Conservation (phyloP, 83 land plant species). For the Larix sibirica region DNA sequence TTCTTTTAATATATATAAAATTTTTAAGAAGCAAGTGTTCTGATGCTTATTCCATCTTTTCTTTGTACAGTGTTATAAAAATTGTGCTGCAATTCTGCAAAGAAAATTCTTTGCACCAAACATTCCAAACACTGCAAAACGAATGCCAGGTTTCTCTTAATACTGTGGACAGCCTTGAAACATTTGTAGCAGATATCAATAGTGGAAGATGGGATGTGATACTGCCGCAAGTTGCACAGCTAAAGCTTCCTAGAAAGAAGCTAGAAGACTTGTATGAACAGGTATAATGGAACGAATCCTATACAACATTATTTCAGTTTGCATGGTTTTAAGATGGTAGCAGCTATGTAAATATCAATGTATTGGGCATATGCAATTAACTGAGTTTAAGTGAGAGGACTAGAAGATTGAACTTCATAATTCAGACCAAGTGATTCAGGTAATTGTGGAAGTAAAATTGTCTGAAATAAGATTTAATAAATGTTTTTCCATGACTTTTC, state of each 20-base stretch:
- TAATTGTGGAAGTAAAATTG: not conserved
- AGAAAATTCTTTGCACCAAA: slow-evolving; percentile 97
- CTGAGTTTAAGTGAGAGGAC: not conserved
- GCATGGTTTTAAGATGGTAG: no score
- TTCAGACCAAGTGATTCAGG: not conserved
- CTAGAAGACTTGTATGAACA: slow-evolving; percentile 98
- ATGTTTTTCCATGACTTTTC: no score
- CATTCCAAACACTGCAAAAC: slow-evolving; percentile 90
- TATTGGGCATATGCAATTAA: no score
- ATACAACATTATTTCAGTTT: not conserved
- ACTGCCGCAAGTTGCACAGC: slow-evolving; percentile 95
- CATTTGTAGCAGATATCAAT: slow-evolving; percentile 93
- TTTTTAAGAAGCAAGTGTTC: not conserved
- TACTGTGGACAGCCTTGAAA: slow-evolving; percentile 94
- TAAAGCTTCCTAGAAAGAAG: slow-evolving; percentile 97
- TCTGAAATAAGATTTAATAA: no score
- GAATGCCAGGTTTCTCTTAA: slow-evolving; percentile 99
- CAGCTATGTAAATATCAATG: no score
- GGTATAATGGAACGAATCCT: slow-evolving; percentile 31
- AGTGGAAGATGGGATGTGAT: slow-evolving; percentile 98
- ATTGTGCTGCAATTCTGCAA: slow-evolving; percentile 98
- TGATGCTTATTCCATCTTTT: slow-evolving; percentile 3
- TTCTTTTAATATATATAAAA: not conserved
- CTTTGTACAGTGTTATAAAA: slow-evolving; percentile 86
- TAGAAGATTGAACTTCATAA: not conserved